Base-by-base conservation (phyloP, 257 asterid genomes). In the Plantago major region DNA sequence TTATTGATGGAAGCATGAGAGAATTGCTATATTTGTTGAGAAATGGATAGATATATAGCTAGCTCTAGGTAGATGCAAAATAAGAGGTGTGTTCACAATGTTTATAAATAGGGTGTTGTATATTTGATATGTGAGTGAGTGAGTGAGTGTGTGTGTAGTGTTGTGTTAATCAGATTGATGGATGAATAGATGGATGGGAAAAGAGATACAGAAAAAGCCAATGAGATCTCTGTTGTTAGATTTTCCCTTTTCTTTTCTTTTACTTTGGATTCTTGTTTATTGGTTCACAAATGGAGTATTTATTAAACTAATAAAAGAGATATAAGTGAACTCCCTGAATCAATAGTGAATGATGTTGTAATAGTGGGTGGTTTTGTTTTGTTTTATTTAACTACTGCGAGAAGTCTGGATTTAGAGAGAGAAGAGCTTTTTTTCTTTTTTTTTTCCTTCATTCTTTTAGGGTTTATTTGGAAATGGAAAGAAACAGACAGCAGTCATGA, bases 21-120 rank as follows among this genome's bases (percentile, higher is more conserved):
- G 67, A 75, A 67, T 69, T 84, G 61, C 89, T 81, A 81, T 81
- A 71, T 84, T 70, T 70, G 84, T 4, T 74, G 68, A 68, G 69
- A 58, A 37, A 38, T 46, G 55, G 63, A 62, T 12, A n/a, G n/a
- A 56, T 56, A 46, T 17, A 0, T 33, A 33, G 40, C 40, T 33
- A 33, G 40, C 8, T 33, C 40, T 4, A 33, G 8, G 40, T 33
- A 33, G 40, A 33, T 33, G 40, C 40, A 17, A 46, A 58, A 58
- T 43, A 66, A 67, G 64, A 51, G 17, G 28, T 38, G 37, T 53
- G 55, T 33, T 33, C 37, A 33, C 46, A 65, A 46, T 64, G 68
- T 52, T 61, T 64, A 56, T 65, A 63, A 62, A 65, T 60, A 79
- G 76, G 62, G 38, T 28, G 58, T 43, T 4, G 42, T 60, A 16